Conservation (phyloP, 106 monocot species). For the Dendrobium chrysotoxum region DNA sequence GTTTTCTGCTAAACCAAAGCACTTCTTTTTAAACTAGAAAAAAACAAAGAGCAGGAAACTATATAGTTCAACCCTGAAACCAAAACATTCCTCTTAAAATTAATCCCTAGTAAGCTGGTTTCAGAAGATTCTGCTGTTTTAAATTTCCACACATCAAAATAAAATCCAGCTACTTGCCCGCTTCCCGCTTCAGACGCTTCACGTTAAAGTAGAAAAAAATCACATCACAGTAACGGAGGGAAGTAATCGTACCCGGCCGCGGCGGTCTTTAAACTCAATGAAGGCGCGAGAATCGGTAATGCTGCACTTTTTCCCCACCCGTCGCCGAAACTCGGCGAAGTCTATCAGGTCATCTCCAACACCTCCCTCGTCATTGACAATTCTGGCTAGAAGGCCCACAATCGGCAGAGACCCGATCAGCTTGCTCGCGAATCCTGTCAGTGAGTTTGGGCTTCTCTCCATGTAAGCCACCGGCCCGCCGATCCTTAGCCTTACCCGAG, state of each 20-base stretch:
- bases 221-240: neutral
- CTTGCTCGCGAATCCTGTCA: conserved; percentile 42
- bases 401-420: conserved; percentile 82
- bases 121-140: neutral
- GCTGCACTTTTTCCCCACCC: conserved; percentile 83
- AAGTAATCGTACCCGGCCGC: conserved; percentile 44
- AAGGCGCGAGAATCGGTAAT: conserved; percentile 72
- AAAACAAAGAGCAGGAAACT: neutral
- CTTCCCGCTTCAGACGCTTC: neutral
- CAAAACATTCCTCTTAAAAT: neutral
- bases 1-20: neutral
- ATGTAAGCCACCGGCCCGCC: conserved; percentile 44
- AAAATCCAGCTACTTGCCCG: neutral
- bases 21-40: neutral
- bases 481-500: neutral
- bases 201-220: neutral
- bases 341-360: conserved; percentile 90
- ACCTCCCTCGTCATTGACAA: conserved; percentile 91
- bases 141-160: neutral
- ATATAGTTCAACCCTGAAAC: neutral
- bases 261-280: conserved; percentile 76
- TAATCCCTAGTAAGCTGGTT: neutral
- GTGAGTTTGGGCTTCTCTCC: conserved; percentile 77
- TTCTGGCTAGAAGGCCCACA: conserved; percentile 74
- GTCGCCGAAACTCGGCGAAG: conserved; percentile 95